phyloP scores from a whole-genome alignment of 768 basidiomycete genomes.

The Ramaria rubella region DNA sequence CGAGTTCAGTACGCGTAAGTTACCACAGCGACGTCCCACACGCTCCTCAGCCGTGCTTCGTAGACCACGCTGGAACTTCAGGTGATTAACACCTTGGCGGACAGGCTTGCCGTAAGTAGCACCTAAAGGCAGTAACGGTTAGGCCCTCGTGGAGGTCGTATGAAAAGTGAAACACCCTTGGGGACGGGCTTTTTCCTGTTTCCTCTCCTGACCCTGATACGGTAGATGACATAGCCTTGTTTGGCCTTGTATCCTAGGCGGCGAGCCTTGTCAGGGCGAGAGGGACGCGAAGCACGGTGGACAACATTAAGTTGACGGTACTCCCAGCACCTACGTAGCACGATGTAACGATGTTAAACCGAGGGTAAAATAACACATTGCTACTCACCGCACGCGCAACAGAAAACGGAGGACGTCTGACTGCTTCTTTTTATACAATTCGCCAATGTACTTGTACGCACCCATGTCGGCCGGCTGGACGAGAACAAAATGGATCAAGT shows the following conservation, averaged over 20 bases:
- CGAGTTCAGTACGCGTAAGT: slow-evolving; percentile 93
- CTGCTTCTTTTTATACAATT: slow-evolving; percentile 98
- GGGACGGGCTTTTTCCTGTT: slow-evolving; percentile 98
- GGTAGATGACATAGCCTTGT: slow-evolving; percentile 98
- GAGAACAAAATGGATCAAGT: slow-evolving; percentile 18
- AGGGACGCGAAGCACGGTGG: slow-evolving; percentile 96
- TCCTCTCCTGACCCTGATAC: slow-evolving; percentile 93
- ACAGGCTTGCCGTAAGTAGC: slow-evolving; percentile 99
- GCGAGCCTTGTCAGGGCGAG: slow-evolving; percentile 98
- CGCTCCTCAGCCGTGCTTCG: slow-evolving; percentile 96
- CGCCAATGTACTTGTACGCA: slow-evolving; percentile 94
- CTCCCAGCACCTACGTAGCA: slow-evolving; percentile 81
- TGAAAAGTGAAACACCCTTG: slow-evolving; percentile 61
- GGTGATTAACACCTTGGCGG: slow-evolving; percentile 98
- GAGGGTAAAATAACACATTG: not conserved
- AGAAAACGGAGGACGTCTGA: slow-evolving; percentile 97
- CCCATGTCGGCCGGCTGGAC: slow-evolving; percentile 61
- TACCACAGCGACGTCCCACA: slow-evolving; percentile 93
- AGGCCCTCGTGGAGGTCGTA: not conserved
- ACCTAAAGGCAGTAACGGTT: slow-evolving; percentile 38
- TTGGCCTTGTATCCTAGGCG: slow-evolving; percentile 99
- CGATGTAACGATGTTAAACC: slow-evolving; percentile 8
- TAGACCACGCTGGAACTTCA: slow-evolving; percentile 94
- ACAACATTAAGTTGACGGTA: slow-evolving; percentile 98
- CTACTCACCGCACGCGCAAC: slow-evolving; percentile 82